Conservation (phyloP, 2,329 filamentous ascomycete genomes). For the Chaetomiaceae sp. region DNA sequence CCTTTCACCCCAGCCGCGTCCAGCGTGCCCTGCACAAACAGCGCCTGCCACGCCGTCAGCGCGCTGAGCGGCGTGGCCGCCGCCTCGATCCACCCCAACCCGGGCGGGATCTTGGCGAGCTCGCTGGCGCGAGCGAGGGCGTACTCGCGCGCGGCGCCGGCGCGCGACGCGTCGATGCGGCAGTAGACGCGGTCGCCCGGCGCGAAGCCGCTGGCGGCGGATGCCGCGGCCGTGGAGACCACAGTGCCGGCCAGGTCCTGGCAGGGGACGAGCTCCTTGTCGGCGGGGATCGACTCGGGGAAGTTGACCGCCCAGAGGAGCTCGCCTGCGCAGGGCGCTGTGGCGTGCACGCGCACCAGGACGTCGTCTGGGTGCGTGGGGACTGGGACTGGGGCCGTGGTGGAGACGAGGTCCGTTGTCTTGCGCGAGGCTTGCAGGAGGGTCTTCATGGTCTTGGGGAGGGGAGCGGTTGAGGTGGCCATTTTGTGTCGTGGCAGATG, state of each 20-base stretch:
- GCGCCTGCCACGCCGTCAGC: constrained; percentile 37
- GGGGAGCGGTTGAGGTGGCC: constrained; percentile 14
- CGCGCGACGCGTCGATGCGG: constrained; percentile 26
- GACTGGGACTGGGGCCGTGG: constrained; percentile 23
- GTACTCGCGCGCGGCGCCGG: constrained; percentile 31
- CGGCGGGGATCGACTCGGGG: constrained; percentile 23
- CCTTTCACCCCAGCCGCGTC: constrained; percentile 29
- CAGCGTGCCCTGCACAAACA: constrained; percentile 35
- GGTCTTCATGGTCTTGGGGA: constrained; percentile 24
- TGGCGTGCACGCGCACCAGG: constrained; percentile 31
- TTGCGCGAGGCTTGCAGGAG: constrained; percentile 30
- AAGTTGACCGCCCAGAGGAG: constrained; percentile 28
- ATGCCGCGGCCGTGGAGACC: constrained; percentile 27
- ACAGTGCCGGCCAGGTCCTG: constrained; percentile 38
- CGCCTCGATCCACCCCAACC: constrained; percentile 33
- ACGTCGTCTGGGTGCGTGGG: constrained; percentile 26
- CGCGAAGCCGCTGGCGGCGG: constrained; percentile 28
- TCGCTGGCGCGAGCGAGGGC: constrained; percentile 30
- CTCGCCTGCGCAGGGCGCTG: constrained; percentile 31
- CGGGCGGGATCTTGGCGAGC: constrained; percentile 32
- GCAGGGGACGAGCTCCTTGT: constrained; percentile 28
- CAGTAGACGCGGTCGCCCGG: constrained; percentile 32
- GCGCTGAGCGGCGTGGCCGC: constrained; percentile 37
- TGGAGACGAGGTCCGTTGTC: constrained; percentile 27
- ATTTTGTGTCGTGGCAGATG: neutral